These are phyloP conservation scores for Penicillium sp. DNA, from an alignment of 2,329 filamentous ascomycete species.

Conservation along the genomic window DNA sequence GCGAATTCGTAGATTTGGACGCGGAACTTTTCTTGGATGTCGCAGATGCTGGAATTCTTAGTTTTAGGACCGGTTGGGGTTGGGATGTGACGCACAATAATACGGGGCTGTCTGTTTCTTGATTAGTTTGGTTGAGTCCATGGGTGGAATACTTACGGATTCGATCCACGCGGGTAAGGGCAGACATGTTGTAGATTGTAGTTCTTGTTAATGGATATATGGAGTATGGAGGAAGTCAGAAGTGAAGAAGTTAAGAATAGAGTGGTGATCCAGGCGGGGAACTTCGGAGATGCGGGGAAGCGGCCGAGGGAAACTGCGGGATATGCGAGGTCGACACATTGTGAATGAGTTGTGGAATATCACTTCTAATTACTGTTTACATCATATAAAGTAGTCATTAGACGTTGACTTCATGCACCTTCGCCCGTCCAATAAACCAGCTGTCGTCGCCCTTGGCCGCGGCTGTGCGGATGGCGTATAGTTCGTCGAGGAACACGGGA, in stretches of 20 bases:
- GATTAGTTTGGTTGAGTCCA: conserved; percentile 4
- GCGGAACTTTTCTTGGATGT: conserved; percentile 91
- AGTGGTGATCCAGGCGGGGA: conserved; percentile 11
- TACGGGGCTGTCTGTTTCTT: conserved; percentile 41
- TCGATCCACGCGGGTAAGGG: conserved; percentile 11
- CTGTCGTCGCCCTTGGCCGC: conserved; percentile 31
- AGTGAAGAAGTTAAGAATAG: conserved; percentile 1
- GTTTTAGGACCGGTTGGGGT: neutral
- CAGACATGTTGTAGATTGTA: conserved; percentile 5
- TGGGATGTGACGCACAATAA: conserved; percentile 40
- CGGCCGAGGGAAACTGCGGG: conserved; percentile 11
- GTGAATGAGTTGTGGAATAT: neutral
- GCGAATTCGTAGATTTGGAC: conserved; percentile 75
- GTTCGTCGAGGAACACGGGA: conserved; percentile 73
- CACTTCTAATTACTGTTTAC: conserved; percentile 4
- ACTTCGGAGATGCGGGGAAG: conserved; percentile 20
- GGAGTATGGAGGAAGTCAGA: neutral
- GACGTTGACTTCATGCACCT: conserved; percentile 32
- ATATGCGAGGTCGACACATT: neutral
- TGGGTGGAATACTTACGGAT: conserved; percentile 25
- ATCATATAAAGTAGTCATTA: conserved; percentile 9
- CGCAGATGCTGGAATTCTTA: conserved; percentile 65
- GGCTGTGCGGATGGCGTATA: conserved; percentile 45
- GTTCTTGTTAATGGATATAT: neutral
- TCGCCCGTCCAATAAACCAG: conserved; percentile 37